phyloP scores from a whole-genome alignment of 495 filamentous ascomycete genomes.

The Podospora didyma region DNA sequence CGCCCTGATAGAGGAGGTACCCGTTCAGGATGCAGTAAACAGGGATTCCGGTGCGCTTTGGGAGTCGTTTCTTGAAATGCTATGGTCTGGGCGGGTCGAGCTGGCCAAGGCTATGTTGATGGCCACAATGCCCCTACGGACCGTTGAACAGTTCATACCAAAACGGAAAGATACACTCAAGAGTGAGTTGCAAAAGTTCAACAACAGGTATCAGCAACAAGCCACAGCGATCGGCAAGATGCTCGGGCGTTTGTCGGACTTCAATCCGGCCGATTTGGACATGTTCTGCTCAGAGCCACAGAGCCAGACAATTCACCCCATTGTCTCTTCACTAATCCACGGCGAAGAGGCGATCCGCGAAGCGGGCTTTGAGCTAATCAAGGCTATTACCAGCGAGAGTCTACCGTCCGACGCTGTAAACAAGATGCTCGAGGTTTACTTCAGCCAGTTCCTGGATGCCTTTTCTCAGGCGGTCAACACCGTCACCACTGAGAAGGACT shows the following conservation, averaged over 20 bases:
- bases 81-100: conserved; percentile 57
- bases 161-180: conserved; percentile 46
- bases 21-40: conserved; percentile 63
- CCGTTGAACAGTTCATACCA: conserved; percentile 66
- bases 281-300: conserved; percentile 59
- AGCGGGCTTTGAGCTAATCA: conserved; percentile 73
- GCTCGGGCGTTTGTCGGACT: conserved; percentile 72
- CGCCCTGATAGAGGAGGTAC: conserved; percentile 52
- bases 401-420: conserved; percentile 70
- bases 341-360: conserved; percentile 64
- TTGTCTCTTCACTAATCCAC: conserved; percentile 67
- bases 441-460: conserved; percentile 37
- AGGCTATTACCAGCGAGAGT: conserved; percentile 67
- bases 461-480: conserved; percentile 36
- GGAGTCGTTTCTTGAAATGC: conserved; percentile 67
- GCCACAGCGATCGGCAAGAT: conserved; percentile 66
- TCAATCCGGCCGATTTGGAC: conserved; percentile 58
- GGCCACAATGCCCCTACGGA: conserved; percentile 62
- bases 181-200: conserved; percentile 57
- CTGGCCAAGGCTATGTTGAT: conserved; percentile 69
- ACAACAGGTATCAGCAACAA: conserved; percentile 64
- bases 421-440: conserved; percentile 60
- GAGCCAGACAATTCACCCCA: conserved; percentile 54
- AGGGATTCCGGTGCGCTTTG: conserved; percentile 67
- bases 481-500: conserved; percentile 51